Conservation (phyloP, 1,139 yeast genomes). For the Candida sanyaensis region DNA sequence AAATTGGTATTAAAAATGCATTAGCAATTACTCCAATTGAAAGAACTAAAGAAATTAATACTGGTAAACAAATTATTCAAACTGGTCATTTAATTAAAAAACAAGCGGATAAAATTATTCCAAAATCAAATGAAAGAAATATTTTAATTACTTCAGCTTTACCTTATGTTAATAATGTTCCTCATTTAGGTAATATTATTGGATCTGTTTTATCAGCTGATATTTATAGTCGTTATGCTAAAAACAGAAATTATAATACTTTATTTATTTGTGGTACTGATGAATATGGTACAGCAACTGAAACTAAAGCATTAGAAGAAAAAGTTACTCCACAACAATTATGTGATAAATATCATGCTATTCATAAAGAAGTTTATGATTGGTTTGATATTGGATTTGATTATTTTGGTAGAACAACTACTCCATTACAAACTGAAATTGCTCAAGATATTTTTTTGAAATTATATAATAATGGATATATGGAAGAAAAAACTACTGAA, state of each 20-base stretch:
- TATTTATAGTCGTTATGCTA: slow-evolving; percentile 87
- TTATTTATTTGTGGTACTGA: slow-evolving; percentile 95
- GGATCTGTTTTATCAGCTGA: slow-evolving; percentile 97
- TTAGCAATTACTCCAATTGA: slow-evolving; percentile 42
- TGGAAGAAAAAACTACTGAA: slow-evolving; percentile 85
- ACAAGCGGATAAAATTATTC: slow-evolving; percentile 41
- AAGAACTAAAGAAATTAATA: slow-evolving; percentile 51
- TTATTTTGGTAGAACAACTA: slow-evolving; percentile 94
- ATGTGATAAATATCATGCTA: slow-evolving; percentile 85
- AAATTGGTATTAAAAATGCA: slow-evolving; percentile 40
- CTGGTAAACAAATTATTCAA: slow-evolving; percentile 55
- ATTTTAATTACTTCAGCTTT: slow-evolving; percentile 91
- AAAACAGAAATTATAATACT: slow-evolving; percentile 85
- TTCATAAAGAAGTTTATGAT: slow-evolving; percentile 88
- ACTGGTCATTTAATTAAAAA: slow-evolving; percentile 41
- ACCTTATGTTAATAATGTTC: slow-evolving; percentile 97
- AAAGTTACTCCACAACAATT: slow-evolving; percentile 82
- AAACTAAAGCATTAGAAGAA: slow-evolving; percentile 96
- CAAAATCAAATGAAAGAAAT: slow-evolving; percentile 72
- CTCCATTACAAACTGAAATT: slow-evolving; percentile 87
- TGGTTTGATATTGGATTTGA: slow-evolving; percentile 98
- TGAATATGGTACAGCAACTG: slow-evolving; percentile 99
- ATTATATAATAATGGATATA: slow-evolving; percentile 68
- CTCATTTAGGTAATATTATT: slow-evolving; percentile 94
- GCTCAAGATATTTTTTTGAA: slow-evolving; percentile 90